A percentile compares a stretch with the other conserved stretches of the same genome.
These are phyloP conservation scores for Brassica carinata DNA, from an alignment of 345 rosid genomes.

Conservation along the genomic window DNA sequence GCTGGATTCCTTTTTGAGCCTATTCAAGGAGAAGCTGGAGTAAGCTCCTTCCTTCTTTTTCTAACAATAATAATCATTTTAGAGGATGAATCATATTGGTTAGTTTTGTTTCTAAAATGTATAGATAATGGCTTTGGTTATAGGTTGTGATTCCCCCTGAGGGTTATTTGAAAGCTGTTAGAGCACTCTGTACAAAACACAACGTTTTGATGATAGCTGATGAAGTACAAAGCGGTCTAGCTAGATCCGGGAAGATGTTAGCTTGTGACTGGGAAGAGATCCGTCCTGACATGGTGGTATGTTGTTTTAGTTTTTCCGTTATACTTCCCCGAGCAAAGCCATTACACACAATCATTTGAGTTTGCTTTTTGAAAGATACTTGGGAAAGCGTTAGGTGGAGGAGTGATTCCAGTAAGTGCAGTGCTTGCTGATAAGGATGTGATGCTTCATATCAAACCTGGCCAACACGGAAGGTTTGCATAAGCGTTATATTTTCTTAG, in stretches of 20 bases:
- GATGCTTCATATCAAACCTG: slow-evolving; percentile 93
- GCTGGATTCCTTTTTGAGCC: slow-evolving; percentile 66
- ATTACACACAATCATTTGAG: not conserved
- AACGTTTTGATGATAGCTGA: slow-evolving; percentile 93
- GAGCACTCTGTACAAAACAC: slow-evolving; percentile 82
- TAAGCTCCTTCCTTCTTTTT: slow-evolving; percentile 19
- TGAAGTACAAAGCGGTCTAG: slow-evolving; percentile 95
- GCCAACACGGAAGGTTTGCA: slow-evolving; percentile 92
- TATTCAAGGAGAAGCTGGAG: slow-evolving; percentile 99
- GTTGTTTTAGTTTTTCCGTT: slow-evolving; percentile 16
- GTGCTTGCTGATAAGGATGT: slow-evolving; percentile 86
- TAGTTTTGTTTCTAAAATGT: not conserved
- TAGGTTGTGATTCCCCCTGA: slow-evolving; percentile 24
- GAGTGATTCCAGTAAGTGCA: slow-evolving; percentile 92
- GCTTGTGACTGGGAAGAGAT: slow-evolving; percentile 97
- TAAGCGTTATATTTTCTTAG: not conserved
- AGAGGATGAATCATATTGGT: not conserved
- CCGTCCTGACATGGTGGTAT: slow-evolving; percentile 90
- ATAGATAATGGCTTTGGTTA: not conserved
- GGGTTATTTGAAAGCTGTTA: slow-evolving; percentile 76
- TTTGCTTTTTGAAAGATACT: slow-evolving; percentile 52
- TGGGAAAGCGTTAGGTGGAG: slow-evolving; percentile 98
- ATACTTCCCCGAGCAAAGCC: not conserved
- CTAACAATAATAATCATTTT: not conserved
- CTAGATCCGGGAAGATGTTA: slow-evolving; percentile 81